Evolutionary conservation across 1,139 yeast species (phyloP).

Genomic region (Blastobotrys arbuscula): DNA sequence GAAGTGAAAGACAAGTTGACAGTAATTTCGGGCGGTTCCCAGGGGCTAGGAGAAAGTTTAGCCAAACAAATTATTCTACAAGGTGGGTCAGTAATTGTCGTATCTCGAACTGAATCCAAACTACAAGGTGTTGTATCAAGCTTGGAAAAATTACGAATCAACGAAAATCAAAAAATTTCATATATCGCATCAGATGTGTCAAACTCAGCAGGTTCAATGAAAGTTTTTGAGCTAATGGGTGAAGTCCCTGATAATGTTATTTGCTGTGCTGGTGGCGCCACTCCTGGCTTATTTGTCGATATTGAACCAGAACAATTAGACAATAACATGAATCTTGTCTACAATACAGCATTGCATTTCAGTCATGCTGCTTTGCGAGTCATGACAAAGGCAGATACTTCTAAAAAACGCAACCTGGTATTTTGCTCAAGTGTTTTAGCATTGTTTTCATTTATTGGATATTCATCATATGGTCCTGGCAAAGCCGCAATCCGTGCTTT

Average conservation of each 20-base stretch:
- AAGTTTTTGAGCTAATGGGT: constrained; percentile 36
- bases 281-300: constrained; percentile 74
- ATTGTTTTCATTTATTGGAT: constrained; percentile 85
- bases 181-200: constrained; percentile 66
- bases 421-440: constrained; percentile 79
- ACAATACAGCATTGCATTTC: constrained; percentile 64
- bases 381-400: constrained; percentile 31
- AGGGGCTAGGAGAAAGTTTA: constrained; percentile 82
- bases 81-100: constrained; percentile 63
- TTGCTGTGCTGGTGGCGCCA: constrained; percentile 85
- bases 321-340: constrained; percentile 61
- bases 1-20: constrained; percentile 42
- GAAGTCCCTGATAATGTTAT: constrained; percentile 62
- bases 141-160: constrained; percentile 34
- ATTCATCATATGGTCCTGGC: constrained; percentile 81
- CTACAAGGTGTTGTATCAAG: constrained; percentile 45
- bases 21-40: constrained; percentile 91
- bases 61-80: constrained; percentile 52
- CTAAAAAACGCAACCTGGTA: constrained; percentile 50
- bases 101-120: constrained; percentile 66
- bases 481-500: constrained; percentile 78
- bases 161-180: constrained; percentile 35
- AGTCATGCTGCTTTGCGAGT: constrained; percentile 53
- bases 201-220: constrained; percentile 45
- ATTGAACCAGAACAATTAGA: constrained; percentile 53